Percentiles rank a stretch among this genome's conserved stretches.
These are phyloP conservation scores for Geotrichum cucujoidarum DNA, from an alignment of 1,139 yeast genomes.

Conservation along the genomic window DNA sequence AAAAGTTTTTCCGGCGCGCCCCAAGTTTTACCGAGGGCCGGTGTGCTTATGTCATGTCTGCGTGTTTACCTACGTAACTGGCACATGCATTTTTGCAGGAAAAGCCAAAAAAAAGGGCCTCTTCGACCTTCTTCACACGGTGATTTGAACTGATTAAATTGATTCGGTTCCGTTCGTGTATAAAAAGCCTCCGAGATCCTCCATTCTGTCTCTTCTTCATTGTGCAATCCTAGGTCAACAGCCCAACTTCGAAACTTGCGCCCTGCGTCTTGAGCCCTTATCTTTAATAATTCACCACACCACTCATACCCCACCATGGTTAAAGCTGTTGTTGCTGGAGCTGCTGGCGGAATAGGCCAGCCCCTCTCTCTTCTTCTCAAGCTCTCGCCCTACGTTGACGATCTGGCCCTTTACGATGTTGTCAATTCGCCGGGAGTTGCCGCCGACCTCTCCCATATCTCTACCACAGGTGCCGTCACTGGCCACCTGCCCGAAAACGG, in stretches of 20 bases:
- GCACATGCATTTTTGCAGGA: too few species aligned
- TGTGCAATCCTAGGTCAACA: too few species aligned
- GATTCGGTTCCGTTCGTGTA: too few species aligned
- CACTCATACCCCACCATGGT: constrained; percentile 28
- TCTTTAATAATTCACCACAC: background rate
- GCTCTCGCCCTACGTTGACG: constrained; percentile 52
- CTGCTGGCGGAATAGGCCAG: constrained; percentile 70
- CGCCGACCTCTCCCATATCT: constrained; percentile 84
- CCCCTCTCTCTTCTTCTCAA: constrained; percentile 83
- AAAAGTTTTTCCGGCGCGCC: too few species aligned
- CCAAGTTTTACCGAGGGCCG: too few species aligned
- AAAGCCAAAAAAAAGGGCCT: too few species aligned
- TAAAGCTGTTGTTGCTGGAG: constrained; percentile 41
- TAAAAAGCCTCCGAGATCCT: too few species aligned
- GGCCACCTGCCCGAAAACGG: constrained; percentile 60
- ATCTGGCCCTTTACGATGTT: constrained; percentile 79
- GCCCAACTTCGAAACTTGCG: too few species aligned
- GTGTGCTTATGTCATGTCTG: too few species aligned
- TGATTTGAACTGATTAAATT: too few species aligned
- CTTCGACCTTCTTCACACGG: too few species aligned
- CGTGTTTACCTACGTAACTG: too few species aligned
- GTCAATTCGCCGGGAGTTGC: constrained; percentile 91
- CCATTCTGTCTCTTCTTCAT: background rate
- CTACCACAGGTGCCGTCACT: constrained; percentile 67
- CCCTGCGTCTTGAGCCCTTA: background rate